phyloP scores from a whole-genome alignment of 257 asterid species.

The Verbena officinalis region DNA sequence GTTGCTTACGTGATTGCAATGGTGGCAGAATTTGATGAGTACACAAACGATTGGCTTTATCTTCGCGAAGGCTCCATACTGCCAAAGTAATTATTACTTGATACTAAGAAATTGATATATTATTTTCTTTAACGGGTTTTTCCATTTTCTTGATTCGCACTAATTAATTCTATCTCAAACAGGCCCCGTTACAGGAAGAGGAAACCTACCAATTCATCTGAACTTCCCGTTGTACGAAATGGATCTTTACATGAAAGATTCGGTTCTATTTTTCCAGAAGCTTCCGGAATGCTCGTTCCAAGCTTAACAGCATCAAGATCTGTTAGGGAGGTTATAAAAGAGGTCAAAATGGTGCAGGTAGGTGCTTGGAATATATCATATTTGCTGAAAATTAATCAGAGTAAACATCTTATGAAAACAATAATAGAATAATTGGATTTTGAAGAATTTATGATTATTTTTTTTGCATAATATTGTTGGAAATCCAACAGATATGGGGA shows the following conservation, averaged over 20 bases:
- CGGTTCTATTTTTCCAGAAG: slow-evolving; percentile 49
- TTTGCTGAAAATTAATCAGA: no score
- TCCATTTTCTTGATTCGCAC: neutral
- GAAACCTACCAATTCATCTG: slow-evolving; percentile 49
- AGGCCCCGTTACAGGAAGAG: slow-evolving; percentile 83
- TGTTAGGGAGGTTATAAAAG: slow-evolving; percentile 82
- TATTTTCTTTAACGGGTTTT: slow-evolving; percentile 8
- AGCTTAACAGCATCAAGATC: slow-evolving; percentile 79
- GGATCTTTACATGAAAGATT: slow-evolving; percentile 48
- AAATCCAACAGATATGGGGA: slow-evolving; percentile 73
- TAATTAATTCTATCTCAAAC: slow-evolving; percentile 35
- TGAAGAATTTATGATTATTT: no score
- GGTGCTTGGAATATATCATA: neutral
- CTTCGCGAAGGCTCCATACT: slow-evolving; percentile 91
- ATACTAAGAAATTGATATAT: no score
- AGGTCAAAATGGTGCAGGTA: slow-evolving; percentile 97
- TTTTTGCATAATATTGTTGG: neutral
- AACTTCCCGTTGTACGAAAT: slow-evolving; percentile 49
- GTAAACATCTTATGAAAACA: no score
- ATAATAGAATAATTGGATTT: no score
- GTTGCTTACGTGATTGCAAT: slow-evolving; percentile 79
- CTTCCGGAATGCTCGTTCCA: slow-evolving; percentile 66
- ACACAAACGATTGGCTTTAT: slow-evolving; percentile 94
- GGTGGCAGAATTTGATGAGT: slow-evolving; percentile 97
- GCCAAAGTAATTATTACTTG: slow-evolving; percentile 63